Evolutionary conservation across 805 yeast species (phyloP).

Genomic region (Helenozyma rhizophorensis): DNA sequence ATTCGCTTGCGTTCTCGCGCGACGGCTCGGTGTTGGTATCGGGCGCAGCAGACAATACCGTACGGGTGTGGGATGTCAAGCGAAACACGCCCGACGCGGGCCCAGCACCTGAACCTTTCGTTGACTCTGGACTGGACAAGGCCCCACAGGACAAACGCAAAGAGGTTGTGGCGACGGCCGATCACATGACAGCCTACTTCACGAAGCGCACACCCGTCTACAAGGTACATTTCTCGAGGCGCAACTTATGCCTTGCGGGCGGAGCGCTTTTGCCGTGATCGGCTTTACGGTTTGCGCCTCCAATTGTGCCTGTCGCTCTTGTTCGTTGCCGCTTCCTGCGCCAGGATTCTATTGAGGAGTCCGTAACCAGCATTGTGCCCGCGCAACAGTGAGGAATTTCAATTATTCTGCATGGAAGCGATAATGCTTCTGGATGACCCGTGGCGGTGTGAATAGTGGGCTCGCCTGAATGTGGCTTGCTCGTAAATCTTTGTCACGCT

Average conservation of each 20-base stretch:
- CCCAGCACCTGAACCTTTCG: slow-evolving; percentile 70
- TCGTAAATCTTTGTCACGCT: too few relatives aligned
- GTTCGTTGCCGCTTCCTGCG: too few relatives aligned
- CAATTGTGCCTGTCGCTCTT: too few relatives aligned
- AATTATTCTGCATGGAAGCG: too few relatives aligned
- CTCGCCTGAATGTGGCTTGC: too few relatives aligned
- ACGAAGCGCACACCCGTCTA: slow-evolving; percentile 93
- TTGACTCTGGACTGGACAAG: slow-evolving; percentile 28
- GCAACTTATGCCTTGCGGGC: slow-evolving; percentile 88
- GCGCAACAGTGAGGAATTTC: too few relatives aligned
- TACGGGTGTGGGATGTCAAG: slow-evolving; percentile 94
- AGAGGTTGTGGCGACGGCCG: slow-evolving; percentile 78
- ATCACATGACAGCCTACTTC: slow-evolving; percentile 88
- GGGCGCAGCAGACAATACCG: slow-evolving; percentile 89
- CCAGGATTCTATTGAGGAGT: too few relatives aligned
- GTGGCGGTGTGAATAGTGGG: too few relatives aligned
- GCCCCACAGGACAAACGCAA: slow-evolving; percentile 33
- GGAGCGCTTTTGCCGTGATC: slow-evolving; percentile 64
- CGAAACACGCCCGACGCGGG: slow-evolving; percentile 77
- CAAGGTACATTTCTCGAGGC: slow-evolving; percentile 85
- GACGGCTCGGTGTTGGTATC: slow-evolving; percentile 89
- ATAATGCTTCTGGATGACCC: too few relatives aligned
- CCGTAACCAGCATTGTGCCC: too few relatives aligned
- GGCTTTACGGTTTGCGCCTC: too few relatives aligned
- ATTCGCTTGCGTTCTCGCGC: slow-evolving; percentile 76